A percentile compares a stretch with the other conserved stretches of the same genome.
Evolutionary conservation across 169 alveolate genomes (phyloP).

Genomic region (Babesia caballi): DNA sequence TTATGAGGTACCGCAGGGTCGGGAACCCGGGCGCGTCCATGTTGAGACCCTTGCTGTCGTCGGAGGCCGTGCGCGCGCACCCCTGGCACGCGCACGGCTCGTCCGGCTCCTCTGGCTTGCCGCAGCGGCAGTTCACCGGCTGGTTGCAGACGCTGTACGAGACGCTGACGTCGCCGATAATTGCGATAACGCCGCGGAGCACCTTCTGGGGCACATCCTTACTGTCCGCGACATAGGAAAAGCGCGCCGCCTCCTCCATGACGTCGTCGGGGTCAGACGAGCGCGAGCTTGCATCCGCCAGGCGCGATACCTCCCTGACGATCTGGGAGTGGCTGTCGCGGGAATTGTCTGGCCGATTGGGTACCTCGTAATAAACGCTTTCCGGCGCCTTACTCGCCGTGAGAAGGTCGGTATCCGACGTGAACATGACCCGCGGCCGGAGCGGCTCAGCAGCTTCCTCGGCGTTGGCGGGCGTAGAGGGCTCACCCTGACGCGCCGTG

Average conservation of each 20-base stretch:
- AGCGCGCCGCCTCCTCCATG: background rate
- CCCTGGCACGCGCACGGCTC: background rate
- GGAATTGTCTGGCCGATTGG: background rate
- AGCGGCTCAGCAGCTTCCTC: background rate
- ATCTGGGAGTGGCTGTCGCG: background rate
- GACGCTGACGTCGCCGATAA: conserved; percentile 50
- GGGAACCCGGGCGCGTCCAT: conserved; percentile 46
- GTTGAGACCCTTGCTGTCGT: conserved; percentile 32
- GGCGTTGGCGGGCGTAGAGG: background rate
- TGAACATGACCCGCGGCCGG: background rate
- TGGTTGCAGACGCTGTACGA: conserved; percentile 55
- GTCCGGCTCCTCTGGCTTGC: background rate
- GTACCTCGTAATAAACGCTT: background rate
- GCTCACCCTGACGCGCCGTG: background rate
- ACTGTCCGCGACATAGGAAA: background rate
- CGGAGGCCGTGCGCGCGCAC: background rate
- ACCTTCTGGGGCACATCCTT: conserved; percentile 19
- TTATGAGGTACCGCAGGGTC: conserved; percentile 21
- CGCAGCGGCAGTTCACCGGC: conserved; percentile 35
- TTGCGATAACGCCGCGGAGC: conserved; percentile 53
- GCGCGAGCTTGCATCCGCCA: background rate
- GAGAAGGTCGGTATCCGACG: background rate
- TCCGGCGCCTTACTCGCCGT: background rate
- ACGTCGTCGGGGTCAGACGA: background rate
- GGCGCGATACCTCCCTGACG: background rate